Evolutionary conservation across 2,329 filamentous ascomycete species (phyloP), one percentile per base, ranked within the genome.

Genomic region (Penicillium sp.): DNA sequence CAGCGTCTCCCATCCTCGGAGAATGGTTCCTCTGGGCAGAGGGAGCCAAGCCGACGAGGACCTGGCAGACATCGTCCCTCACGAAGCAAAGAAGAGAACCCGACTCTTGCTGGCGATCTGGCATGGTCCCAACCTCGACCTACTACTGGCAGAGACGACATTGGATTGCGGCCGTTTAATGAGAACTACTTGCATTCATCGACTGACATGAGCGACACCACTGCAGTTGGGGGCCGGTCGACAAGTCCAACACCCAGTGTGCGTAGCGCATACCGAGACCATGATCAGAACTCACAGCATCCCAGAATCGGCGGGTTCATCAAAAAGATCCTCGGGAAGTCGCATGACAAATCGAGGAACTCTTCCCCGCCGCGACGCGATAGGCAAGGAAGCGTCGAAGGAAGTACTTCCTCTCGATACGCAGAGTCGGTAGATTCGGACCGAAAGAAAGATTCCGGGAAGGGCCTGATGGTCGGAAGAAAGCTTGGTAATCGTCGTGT

Each of bases 201-300:
- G 3, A 81, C 81, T 17, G 78, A 81, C 13, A 79, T 83, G 68
- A 79, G 76, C 47, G 83, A 82, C 31, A 75, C 77, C 15, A 77
- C 77, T 7, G 79, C 74, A 23, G 73, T 83, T 36, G 75, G 81
- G 71, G 83, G 78, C 64, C 87, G 92, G 63, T 87, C 90, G 13
- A 85, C 89, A 60, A 96, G 93, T 74, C 91, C 93, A 27, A 90
- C 91, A 0, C 89, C 92, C 8, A 94, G 90, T 73, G 80, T 84
- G 42, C 84, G 83, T 65, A 91, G 88, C 69, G 82, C 79, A 75
- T 83, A 75, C 71, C 81, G 72, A 69, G 81, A 75, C 68, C 77
- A 65, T 56, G 68, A 72, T n/a, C 73, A 72, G 42, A 66, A 66
- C 72, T 81, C 67, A 62, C 77, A 42, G 35, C 55, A 57, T 38